Percentiles rank a stretch among this genome's conserved stretches.
Conservation (phyloP, 78 protist genomes). For the Dictyostelium capitatum region DNA sequence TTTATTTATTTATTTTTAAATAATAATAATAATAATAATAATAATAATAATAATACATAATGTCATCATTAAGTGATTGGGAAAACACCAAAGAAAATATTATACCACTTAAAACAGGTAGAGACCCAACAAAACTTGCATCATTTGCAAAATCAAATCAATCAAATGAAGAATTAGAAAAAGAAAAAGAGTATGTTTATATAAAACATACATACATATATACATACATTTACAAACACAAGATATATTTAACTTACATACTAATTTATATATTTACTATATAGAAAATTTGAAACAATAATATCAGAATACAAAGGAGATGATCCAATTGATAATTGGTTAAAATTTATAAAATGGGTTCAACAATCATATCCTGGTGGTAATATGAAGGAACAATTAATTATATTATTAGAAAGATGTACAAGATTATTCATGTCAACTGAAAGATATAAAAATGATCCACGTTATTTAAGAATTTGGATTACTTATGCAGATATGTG, state of each 20-base stretch:
- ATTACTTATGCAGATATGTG: conserved; percentile 83
- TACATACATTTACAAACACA: too few species aligned
- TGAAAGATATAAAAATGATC: conserved; percentile 70
- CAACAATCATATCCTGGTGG: conserved; percentile 79
- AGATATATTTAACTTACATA: not conserved
- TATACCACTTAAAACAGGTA: conserved; percentile 74
- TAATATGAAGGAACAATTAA: conserved; percentile 63
- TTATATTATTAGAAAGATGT: conserved; percentile 68
- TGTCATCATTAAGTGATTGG: conserved; percentile 79
- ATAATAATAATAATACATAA: not conserved
- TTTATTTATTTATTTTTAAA: not conserved
- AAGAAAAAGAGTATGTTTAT: conserved; percentile 63
- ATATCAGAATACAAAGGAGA: conserved; percentile 65
- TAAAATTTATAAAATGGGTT: conserved; percentile 70
- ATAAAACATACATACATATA: not conserved
- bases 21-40: conserved; percentile 4
- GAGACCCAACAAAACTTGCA: conserved; percentile 81
- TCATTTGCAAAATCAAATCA: conserved; percentile 9
- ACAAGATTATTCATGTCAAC: conserved; percentile 28
- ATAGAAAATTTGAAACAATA: conserved; percentile 63
- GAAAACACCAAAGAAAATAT: conserved; percentile 81
- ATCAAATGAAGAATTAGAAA: conserved; percentile 26
- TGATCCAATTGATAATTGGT: conserved; percentile 81
- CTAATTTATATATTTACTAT: too few species aligned
- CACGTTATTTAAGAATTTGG: conserved; percentile 72